Evolutionary conservation across 2,329 filamentous ascomycete genomes (phyloP), one percentile per base, ranked within the genome.

Genomic region (Colletotrichum orbiculare): DNA sequence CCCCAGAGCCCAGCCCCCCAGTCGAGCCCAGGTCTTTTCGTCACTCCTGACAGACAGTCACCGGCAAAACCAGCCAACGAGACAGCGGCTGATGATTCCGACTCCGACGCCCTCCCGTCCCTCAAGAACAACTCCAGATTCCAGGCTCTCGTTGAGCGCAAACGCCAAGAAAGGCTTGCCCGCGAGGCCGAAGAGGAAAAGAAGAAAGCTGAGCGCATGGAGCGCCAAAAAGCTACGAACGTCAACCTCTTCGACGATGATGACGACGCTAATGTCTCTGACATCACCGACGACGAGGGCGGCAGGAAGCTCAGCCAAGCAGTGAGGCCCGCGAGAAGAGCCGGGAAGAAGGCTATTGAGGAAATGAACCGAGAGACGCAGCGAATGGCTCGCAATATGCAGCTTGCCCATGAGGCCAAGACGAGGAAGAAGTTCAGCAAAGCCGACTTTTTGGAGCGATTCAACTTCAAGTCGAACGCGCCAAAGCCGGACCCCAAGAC

Each of bases 291-390:
- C 64, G 88, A 88, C 39, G 88, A 88, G 34, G 86, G 82, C 45
- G 89, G 85, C n/a, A 83, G 82, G 47, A 87, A 82, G 67, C 80
- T 96, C 48, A 92, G 91, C 0, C 91, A 94, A 73, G 81, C 86
- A 43, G 83, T 85, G 34, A 88, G 90, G 4, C 90, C 93, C 6
- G 85, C 87, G 9, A 87, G 96, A 11, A 97, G 96, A 75, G 94
- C 96, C 0, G 95, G 94, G 81, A 98, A 95, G 80, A 97, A 94
- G 78, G 96, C 96, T 0, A 76, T 97, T 46, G 93, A 97, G 74
- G 95, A 98, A 70, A 97, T 99, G 91, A 91, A 91, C 71, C 88
- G 93, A 63, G 96, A 99, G 78, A 97, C 95, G 1, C 96, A 99
- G 79, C 89, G 96, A 37, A 87, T 99, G 80, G 90, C 88, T 70